Base-by-base conservation (phyloP, 1,139 yeast species). In the Geotrichum histeridarum region DNA sequence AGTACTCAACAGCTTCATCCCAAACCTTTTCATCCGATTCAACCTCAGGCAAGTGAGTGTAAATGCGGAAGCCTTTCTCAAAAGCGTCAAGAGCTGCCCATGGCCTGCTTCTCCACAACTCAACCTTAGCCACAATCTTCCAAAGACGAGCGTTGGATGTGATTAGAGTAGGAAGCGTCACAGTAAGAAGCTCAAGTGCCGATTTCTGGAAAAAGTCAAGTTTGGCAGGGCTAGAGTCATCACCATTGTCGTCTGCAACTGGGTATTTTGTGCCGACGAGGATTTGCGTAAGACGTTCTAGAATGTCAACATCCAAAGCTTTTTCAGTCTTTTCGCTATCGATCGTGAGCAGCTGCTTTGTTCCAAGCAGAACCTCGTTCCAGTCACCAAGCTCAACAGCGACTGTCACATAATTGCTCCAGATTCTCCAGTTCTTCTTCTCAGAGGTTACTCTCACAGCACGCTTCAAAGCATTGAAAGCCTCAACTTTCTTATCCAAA, bases 11-110 rank as follows among this genome's bases (percentile, higher is more conserved):
- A 0, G 95, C 89, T 39, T 81, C 84, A 58, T 81, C 78, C 96
- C 96, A 91, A 0, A 79, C 75, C 1, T 61, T 61, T 64, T 84
- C 90, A 59, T 81, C 79, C 0, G 80, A 74, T 35, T 80, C 84
- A 53, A 89, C 70, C 47, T 84, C 84, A 0, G 94, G 85, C 44
- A 78, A 76, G 57, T 83, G 84, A 1, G 83, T 72, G 45, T 64
- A 63, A 0, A 93, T 86, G 61, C 97, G 78, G 67, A 81, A 89
- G 0, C 96, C 96, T 69, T 86, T 88, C 64, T 90, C 97, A 61
- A 86, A 84, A 63, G 90, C 83, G 38, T 86, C 95, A 55, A 94
- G 74, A 0, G 96, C 87, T 3, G 80, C 79, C 96, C 97, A 89
- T 17, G 96, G 96, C 61, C 79, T 80, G 53, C 78, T 77, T 63